Percentiles rank a stretch among this genome's conserved stretches.
Evolutionary conservation across 2,329 filamentous ascomycete species (phyloP).

Genomic region (Fusarium temperatum): DNA sequence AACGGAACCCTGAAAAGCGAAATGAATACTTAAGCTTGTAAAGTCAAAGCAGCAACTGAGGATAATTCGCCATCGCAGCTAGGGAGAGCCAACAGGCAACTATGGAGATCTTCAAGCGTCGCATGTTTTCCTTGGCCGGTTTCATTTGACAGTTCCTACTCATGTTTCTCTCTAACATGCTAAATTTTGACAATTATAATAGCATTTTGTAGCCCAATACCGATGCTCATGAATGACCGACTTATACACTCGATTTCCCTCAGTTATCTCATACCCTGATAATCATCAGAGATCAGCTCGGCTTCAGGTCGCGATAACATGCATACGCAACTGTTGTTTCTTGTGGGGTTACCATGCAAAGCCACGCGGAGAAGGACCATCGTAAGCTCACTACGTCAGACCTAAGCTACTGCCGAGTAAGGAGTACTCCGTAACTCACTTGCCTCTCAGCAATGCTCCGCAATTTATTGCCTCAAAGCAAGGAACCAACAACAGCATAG

Average conservation of each 20-base stretch:
- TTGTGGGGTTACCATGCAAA: background rate
- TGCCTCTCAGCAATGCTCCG: background rate
- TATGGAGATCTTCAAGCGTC: fast-evolving
- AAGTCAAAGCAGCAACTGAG: too few relatives aligned
- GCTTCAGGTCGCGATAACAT: background rate
- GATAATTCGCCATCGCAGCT: fast-evolving
- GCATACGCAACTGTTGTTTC: background rate
- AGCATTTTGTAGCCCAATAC: background rate
- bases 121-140: fast-evolving
- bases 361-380: fast-evolving
- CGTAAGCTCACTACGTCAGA: background rate
- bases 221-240: fast-evolving
- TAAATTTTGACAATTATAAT: background rate
- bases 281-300: fast-evolving
- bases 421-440: too few relatives aligned
- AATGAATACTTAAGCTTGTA: fast-evolving
- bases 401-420: background rate
- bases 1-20: fast-evolving
- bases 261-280: fast-evolving
- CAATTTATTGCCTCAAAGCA: background rate
- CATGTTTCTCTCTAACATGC: too few relatives aligned
- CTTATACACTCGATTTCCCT: background rate
- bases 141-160: background rate
- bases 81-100: fast-evolving
- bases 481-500: too few relatives aligned